Base-by-base conservation (phyloP, 441 rosid species). In the Geranium incanum region DNA sequence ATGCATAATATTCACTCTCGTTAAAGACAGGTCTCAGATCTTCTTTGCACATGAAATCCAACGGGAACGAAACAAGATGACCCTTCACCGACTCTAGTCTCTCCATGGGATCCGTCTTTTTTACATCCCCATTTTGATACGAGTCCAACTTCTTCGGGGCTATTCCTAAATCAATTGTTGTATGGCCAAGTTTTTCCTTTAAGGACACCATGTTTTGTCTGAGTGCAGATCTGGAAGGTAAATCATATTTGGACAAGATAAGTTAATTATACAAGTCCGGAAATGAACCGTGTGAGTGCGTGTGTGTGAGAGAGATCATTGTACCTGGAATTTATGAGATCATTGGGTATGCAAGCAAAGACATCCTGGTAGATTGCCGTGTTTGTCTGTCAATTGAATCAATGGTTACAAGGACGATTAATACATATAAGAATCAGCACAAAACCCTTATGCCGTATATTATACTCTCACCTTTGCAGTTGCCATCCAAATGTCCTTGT, bases 1-100 rank as follows among this genome's bases (percentile, higher is more conserved):
- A 85, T 15, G 98, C 98, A 72, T 95, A 95, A 79, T 86, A 95
- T 80, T 93, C 98, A 68, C 99, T 95, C 84, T 93, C 97, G 37
- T 89, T 95, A 71, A 93, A 95, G 60, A 91, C 90, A 0, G 97
- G 99, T 85, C 99, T 89, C 71, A 93, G 82, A 81, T 95, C 99
- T 86, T 95, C 98, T 76, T 76, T 79, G 86, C 89, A 81, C 98
- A 93, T 87, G 83, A 95, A 95, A 73, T 93, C 98, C 85, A 95
- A 75, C 6, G 97, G 99, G 79, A 86, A 89, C 18, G 97, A 88
- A 82, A 95, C 99, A 15, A 95, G 98, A 75, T 95, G 98, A 70
- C 98, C 98, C 15, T 78, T 83, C 6, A 93, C 76, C 1, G 92
- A 74, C 74, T 76, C 78, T 68, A 95, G 79, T 82, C 95, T 86